phyloP scores from a whole-genome alignment of 352 stramenopile species.

The Phytophthora niederhauseri region DNA sequence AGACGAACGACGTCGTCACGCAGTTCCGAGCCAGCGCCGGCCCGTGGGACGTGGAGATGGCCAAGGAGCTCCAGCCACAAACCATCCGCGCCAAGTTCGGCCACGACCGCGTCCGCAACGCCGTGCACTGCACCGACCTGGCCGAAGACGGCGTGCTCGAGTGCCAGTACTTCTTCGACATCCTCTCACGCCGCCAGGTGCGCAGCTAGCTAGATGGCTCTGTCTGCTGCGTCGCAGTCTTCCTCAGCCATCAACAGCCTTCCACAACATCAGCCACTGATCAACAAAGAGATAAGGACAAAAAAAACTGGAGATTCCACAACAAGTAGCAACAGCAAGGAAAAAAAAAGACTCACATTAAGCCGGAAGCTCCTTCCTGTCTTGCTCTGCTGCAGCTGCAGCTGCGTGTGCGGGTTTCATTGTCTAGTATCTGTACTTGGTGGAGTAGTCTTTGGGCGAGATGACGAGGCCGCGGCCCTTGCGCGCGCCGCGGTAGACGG shows the following conservation, averaged over 20 bases:
- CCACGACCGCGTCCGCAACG: conserved; percentile 87
- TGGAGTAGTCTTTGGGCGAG: conserved; percentile 99
- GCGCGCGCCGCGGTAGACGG: conserved; percentile 97
- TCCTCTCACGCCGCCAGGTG: conserved; percentile 80
- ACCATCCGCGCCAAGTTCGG: conserved; percentile 93
- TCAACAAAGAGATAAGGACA: conserved; percentile 14
- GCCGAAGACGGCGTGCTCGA: conserved; percentile 91
- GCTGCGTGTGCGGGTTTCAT: no score
- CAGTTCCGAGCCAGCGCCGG: conserved; percentile 88
- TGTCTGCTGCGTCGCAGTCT: conserved; percentile 3
- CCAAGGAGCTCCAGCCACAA: conserved; percentile 90
- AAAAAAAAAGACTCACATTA: conserved; percentile 2
- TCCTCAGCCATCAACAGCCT: conserved; percentile 20
- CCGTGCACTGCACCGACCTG: conserved; percentile 95
- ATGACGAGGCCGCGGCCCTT: conserved; percentile 98
- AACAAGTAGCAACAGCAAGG: background rate
- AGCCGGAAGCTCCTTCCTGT: background rate
- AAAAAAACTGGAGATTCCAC: conserved; percentile 5
- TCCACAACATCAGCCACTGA: conserved; percentile 6
- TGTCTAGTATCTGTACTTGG: conserved; percentile 98
- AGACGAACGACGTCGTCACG: conserved; percentile 56
- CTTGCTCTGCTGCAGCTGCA: background rate
- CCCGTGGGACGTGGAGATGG: conserved; percentile 93
- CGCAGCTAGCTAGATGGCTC: conserved; percentile 14
- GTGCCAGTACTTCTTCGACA: conserved; percentile 94